Evolutionary conservation across 441 rosid species (phyloP).

Genomic region (Brassica hybrid): DNA sequence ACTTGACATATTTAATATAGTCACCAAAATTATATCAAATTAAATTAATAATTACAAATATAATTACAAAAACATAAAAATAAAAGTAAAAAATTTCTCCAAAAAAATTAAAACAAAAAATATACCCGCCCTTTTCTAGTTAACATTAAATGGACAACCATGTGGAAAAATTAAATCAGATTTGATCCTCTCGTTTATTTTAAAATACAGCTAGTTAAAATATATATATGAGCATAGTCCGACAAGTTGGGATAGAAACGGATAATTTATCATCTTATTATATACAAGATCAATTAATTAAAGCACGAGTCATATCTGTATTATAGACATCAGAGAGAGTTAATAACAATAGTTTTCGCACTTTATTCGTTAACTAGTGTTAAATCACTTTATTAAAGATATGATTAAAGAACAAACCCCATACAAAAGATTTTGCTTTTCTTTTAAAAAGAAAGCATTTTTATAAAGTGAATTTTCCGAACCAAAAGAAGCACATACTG

Average conservation of each 20-base stretch:
- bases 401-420: conserved; percentile 39
- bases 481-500: conserved; percentile 39
- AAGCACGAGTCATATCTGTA: conserved; percentile 34
- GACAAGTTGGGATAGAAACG: conserved; percentile 32
- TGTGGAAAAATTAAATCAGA: background rate
- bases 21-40: too few species aligned
- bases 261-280: conserved; percentile 29
- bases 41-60: too few species aligned
- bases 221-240: conserved; percentile 16
- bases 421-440: conserved; percentile 44
- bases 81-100: too few species aligned
- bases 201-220: conserved; percentile 4
- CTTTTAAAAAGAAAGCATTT: conserved; percentile 28
- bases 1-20: too few species aligned
- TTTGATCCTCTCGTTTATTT: background rate
- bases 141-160: background rate
- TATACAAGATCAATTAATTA: conserved; percentile 39
- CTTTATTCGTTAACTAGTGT: conserved; percentile 46
- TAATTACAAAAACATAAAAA: too few species aligned
- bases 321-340: conserved; percentile 21
- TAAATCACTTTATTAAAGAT: conserved; percentile 54
- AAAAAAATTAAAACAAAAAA: too few species aligned
- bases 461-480: conserved; percentile 34
- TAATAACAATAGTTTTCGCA: background rate
- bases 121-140: too few species aligned